Base-by-base conservation (phyloP, 208 protist genomes). In the Trichomonas gallinae region DNA sequence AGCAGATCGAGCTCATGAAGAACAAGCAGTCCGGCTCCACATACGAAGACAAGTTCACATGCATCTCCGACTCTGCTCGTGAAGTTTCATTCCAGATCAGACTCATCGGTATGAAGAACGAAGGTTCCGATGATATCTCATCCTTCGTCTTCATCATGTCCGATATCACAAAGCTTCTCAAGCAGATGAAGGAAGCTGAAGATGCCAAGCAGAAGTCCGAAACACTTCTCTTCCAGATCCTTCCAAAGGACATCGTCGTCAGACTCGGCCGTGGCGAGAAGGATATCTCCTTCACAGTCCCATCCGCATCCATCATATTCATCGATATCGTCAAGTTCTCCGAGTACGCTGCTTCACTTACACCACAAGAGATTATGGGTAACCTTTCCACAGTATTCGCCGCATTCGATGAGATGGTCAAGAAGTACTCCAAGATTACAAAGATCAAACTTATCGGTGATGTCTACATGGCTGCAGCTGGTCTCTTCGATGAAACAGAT, bases 381-480 rank as follows among this genome's bases (percentile, higher is more conserved):
- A 93, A 48, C 44, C 46, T 93, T 38, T 93, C 87, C 21, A 34
- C 45, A 17, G n/a, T 93, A 38, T 93, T 93, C 45, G 87, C 40
- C 51, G 44, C 40, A 38, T 93, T 93, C 45, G 87, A 93, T 51
- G 21, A 48, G 9, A 93, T 93, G 23, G 13, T 51, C 0, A 51
- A 48, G 44, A 93, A 93, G 31, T 93, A 93, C 46, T 0, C 42
- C 13, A 48, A 48, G 34, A 93, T 93, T 36, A 48, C 44, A 48
- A 93, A 93, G 31, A 93, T 93, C 45, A 93, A 93, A 93, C 45
- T 93, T 13, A 93, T 93, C 26, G 87, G 87, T 38, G 87, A 93
- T 93, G 87, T 58, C 17, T 93, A 93, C 44, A 93, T 93, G 87
- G 87, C 87, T 48, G 87, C 87, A 26, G 87, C 44, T 38, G 87